Base-by-base conservation (phyloP, 2,329 filamentous ascomycete species). In the Beauveria scarabaeidicola region DNA sequence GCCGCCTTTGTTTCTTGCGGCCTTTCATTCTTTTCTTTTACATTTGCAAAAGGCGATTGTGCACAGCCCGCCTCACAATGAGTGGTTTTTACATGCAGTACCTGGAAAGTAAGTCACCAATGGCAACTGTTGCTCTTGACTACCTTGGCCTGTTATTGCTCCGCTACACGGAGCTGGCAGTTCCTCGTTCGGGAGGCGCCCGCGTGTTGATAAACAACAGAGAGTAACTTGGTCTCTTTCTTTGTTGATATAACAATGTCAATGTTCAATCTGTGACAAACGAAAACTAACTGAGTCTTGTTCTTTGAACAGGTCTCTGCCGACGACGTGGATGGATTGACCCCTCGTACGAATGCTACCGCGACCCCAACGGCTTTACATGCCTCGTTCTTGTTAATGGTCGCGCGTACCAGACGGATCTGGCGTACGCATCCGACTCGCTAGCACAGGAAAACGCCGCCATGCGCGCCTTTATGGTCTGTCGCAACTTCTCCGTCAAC, bases 391-490 rank as follows among this genome's bases (percentile, higher is more conserved):
- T 94, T 64, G 93, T 97, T 72, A 97, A 97, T 78, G 95, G 95
- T 67, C 89, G 93, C 70, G 91, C 96, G 78, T 97, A 97, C 77
- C 90, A 92, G 73, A 96, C 92, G 47, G 91, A 96, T 73, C 82
- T 89, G 41, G 83, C 87, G 64, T 96, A 94, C 76, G 86, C 89
- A 71, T 89, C 88, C 63, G 89, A 93, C 71, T 79, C 83, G 52
- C 80, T 96, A 65, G 93, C 93, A 51, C 90, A 91, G 70, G 92
- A 97, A 74, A 94, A 93, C 68, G 93, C 93, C 27, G 93, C 93
- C 62, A 95, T 95, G 84, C 89, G 91, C 63, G 93, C 93, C 61
- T 97, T 96, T 75, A 93, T 96, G 85, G 94, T 97, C 66, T 97
- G 93, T 80, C 88, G 91, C 64, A 96, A 96, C 80, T 97, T 97